These are phyloP conservation scores for Phragmites australis DNA, from an alignment of 176 grass and related monocot species.

Conservation along the genomic window DNA sequence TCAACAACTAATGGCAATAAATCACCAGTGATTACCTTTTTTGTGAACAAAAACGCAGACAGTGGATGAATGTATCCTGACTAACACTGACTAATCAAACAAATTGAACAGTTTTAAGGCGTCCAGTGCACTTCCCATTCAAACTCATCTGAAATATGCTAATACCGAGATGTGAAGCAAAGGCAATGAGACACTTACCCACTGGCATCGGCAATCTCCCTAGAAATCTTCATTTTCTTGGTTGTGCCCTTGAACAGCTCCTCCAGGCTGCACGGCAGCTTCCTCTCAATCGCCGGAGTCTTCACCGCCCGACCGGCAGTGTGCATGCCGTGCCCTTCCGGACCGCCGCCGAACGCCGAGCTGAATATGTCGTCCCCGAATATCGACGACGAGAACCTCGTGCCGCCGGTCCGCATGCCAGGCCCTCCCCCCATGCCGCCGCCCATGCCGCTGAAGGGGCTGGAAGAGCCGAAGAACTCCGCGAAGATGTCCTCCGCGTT, in stretches of 20 bases:
- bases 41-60: neutral
- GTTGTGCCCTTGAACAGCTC: conserved; percentile 92
- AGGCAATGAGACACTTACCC: conserved; percentile 43
- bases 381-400: conserved; percentile 59
- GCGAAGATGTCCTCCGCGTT: conserved; percentile 95
- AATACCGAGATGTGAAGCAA: neutral
- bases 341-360: conserved; percentile 44
- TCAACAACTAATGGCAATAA: neutral
- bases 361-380: conserved; percentile 74
- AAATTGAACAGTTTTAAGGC: neutral
- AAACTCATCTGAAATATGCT: neutral
- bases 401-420: conserved; percentile 50
- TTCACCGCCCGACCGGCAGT: conserved; percentile 54
- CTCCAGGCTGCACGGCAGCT: conserved; percentile 77
- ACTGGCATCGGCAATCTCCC: conserved; percentile 79
- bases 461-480: conserved; percentile 87
- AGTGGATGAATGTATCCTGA: neutral
- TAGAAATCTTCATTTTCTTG: conserved; percentile 97
- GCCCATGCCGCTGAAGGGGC: conserved; percentile 64
- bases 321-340: conserved; percentile 40
- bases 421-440: conserved; percentile 44
- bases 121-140: neutral
- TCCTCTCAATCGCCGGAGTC: conserved; percentile 69
- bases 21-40: neutral
- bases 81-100: neutral